Base-by-base conservation (phyloP, 2,329 filamentous ascomycete genomes). In the Epichloe sylvatica region DNA sequence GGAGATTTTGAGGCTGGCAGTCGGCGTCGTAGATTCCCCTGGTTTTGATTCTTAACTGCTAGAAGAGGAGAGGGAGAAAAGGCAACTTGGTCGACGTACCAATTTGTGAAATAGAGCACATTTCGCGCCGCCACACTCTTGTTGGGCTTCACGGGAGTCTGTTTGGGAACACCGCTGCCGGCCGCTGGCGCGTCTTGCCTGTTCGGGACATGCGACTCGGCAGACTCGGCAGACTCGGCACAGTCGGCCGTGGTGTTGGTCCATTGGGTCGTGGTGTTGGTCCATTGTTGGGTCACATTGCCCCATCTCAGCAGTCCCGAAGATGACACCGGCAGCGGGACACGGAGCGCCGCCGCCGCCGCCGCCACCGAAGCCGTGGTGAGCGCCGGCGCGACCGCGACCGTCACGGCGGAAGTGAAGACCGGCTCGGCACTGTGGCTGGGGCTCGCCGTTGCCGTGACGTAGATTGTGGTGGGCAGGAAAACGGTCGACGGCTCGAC, bases 1-100 rank as follows among this genome's bases (percentile, higher is more conserved):
- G 81, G 7, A 94, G 70, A 53, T 84, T 74, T 55, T 84, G 74
- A 0, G 85, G 84, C 44, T 84, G 75, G 60, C 83, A 87, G 54
- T 85, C 78, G 49, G 86, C 76, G 23, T 70, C 81, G 60, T 94
- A 92, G 46, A 87, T 85, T 39, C 61, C 60, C 64, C 66, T 67
- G 30, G 30, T 30, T 30, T 58, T 77, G 80, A 51, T 81, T 59
- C 49, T 57, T 33, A 54, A 42, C 21, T 45, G 4, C 30, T 30
- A 30, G 30, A 30, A 11, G 30, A 11, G 30, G 30, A n/a, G n/a
- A n/a, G n/a, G 25, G 8, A 1, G 9, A 30, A 30, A 3, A 30
- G 30, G 30, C 30, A 30, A 11, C 9, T 11, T 30, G 9, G 51
- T 21, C 4, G 6, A 40, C 47, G 3, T 56, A 77, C 75, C 75